A percentile compares a stretch with the other conserved stretches of the same genome.
phyloP scores from a whole-genome alignment of 1,284 basidiomycete species.

The Sporisorium sorghi region DNA sequence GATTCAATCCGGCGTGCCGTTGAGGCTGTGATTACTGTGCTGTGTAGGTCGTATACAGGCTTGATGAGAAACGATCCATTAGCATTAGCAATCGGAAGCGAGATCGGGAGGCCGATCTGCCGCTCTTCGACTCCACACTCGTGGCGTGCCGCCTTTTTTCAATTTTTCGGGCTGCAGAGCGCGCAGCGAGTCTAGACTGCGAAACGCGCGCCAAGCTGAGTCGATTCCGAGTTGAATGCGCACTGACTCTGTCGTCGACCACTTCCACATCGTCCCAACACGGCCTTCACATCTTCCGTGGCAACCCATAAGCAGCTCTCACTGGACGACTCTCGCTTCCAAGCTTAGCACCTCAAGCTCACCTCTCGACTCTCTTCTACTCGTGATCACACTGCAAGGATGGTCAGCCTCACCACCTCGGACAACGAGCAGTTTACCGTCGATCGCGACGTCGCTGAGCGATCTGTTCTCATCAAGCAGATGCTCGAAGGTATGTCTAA shows the following conservation, averaged over 20 bases:
- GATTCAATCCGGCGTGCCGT: not conserved
- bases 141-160: not conserved
- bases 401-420: slow-evolving; percentile 74
- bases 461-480: slow-evolving; percentile 96
- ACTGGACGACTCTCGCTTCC: not conserved
- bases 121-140: slow-evolving; percentile 14
- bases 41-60: too few relatives aligned
- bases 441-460: slow-evolving; percentile 93
- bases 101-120: slow-evolving; percentile 1
- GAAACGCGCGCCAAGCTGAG: not conserved
- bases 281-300: not conserved
- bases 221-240: slow-evolving; percentile 3
- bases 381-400: slow-evolving; percentile 14
- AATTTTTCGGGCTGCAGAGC: not conserved
- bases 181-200: not conserved
- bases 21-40: not conserved
- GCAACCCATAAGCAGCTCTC: not conserved
- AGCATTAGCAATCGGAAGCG: not conserved
- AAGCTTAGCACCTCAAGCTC: not conserved
- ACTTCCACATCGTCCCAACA: too few relatives aligned
- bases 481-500: slow-evolving; percentile 97
- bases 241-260: slow-evolving; percentile 24
- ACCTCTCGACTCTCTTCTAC: not conserved
- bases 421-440: slow-evolving; percentile 95
- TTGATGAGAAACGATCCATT: too few relatives aligned